Evolutionary conservation across 306 rosid species (phyloP).

Genomic region (Vigna radiata): DNA sequence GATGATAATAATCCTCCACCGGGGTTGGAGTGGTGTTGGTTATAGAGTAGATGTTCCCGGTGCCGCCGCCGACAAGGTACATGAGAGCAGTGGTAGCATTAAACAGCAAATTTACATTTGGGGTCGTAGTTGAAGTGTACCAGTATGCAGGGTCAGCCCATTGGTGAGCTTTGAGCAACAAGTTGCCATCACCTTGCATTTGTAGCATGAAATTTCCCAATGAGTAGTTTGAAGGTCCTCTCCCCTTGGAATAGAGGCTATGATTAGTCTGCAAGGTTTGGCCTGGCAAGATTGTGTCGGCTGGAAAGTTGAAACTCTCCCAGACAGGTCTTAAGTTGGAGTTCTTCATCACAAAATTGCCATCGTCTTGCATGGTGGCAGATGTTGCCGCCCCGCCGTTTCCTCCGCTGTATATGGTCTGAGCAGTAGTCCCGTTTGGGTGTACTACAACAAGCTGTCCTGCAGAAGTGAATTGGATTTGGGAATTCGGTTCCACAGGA

Average conservation of each 20-base stretch:
- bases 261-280: neutral
- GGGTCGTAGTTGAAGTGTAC: neutral
- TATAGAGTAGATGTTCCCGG: neutral
- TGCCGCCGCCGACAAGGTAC: slow-evolving; percentile 5
- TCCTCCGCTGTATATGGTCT: neutral
- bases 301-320: slow-evolving; percentile 34
- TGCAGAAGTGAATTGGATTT: slow-evolving; percentile 28
- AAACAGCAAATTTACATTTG: slow-evolving; percentile 27
- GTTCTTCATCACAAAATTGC: slow-evolving; percentile 37
- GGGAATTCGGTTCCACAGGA: slow-evolving; percentile 35
- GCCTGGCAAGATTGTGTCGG: slow-evolving; percentile 42
- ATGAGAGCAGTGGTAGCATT: slow-evolving; percentile 13
- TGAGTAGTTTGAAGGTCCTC: slow-evolving; percentile 46
- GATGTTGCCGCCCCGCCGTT: slow-evolving; percentile 1
- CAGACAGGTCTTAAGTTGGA: slow-evolving; percentile 5
- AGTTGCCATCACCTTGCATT: slow-evolving; percentile 40
- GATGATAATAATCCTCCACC: slow-evolving; percentile 42
- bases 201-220: slow-evolving; percentile 26
- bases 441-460: slow-evolving; percentile 41
- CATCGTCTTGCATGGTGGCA: slow-evolving; percentile 40
- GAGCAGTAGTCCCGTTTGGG: slow-evolving; percentile 25
- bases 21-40: slow-evolving; percentile 32
- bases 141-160: slow-evolving; percentile 44
- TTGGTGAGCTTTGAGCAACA: slow-evolving; percentile 37
- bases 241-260: slow-evolving; percentile 35